A percentile compares a stretch with the other conserved stretches of the same genome.
These are phyloP conservation scores for Oropetium thomaeum DNA, from an alignment of 176 grass and related monocot genomes.

Conservation along the genomic window DNA sequence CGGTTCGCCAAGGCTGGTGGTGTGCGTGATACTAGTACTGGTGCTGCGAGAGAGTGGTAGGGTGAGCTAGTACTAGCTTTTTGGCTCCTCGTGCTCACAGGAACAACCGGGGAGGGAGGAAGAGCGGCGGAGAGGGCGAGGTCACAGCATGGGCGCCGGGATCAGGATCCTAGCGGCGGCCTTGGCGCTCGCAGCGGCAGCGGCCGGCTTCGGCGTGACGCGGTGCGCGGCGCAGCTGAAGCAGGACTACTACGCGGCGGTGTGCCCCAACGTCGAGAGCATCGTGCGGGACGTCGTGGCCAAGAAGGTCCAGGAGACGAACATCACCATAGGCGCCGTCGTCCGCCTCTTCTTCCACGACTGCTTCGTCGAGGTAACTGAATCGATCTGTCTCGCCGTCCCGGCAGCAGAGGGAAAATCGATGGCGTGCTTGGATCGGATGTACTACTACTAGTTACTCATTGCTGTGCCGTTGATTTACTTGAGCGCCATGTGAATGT, in stretches of 20 bases:
- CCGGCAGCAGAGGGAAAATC: neutral
- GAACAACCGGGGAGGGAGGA: neutral
- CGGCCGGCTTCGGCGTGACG: neutral
- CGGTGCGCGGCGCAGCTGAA: conserved; percentile 42
- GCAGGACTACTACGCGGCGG: conserved; percentile 55
- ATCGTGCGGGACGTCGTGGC: conserved; percentile 61
- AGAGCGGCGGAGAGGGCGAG: neutral
- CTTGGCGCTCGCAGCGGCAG: conserved; percentile 4
- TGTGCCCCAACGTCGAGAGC: conserved; percentile 70
- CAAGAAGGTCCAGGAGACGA: conserved; percentile 56
- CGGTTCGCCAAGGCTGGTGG: neutral
- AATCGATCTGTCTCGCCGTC: neutral
- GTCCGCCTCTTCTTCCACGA: conserved; percentile 95
- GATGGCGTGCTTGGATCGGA: neutral
- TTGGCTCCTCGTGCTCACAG: neutral
- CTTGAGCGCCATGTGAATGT: neutral
- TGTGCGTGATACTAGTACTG: conserved; percentile 1
- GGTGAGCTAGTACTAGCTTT: neutral
- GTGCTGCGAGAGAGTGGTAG: neutral
- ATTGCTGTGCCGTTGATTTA: neutral
- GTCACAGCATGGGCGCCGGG: conserved; percentile 30
- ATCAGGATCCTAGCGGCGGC: conserved; percentile 30
- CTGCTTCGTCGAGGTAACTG: conserved; percentile 95
- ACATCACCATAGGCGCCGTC: conserved; percentile 59
- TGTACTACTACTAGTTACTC: neutral